Base-by-base conservation (phyloP, 768 basidiomycete genomes). In the Tylopilus rubrobrunneus region DNA sequence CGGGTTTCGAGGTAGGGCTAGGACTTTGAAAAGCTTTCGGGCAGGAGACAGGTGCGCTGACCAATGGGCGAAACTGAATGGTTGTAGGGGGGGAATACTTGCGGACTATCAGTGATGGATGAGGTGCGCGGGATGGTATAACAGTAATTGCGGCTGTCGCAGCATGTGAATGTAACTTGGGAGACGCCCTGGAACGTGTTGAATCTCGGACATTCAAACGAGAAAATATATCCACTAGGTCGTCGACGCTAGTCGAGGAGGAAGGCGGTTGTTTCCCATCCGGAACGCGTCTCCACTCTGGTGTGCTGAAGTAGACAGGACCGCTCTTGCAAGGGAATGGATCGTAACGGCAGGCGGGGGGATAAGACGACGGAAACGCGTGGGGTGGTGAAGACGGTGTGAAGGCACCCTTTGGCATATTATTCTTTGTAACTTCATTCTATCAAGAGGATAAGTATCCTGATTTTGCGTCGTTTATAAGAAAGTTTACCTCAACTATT, bases 91-190 rank as follows among this genome's bases (percentile, higher is more conserved):
- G 51, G 36, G 0, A 17, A 19, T 52, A 48, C 21, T 23, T n/a
- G 49, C n/a, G 1, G 2, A 41, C 21, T 14, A 63, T 25, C 11
- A 51, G 5, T 1, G 60, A 56, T 5, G 62, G 57, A 25, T 65
- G 62, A 19, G 62, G 62, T 23, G 62, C 63, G 27, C 34, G 29
- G 19, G 53, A 45, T 1, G 51, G 60, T 51, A 49, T 33, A 15
- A 62, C 49, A 28, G 63, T 64, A 7, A 64, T 55, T 1, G 63
- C 60, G 14, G 25, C 41, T 5, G 54, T 62, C 2, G 63, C 62
- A 19, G 63, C 55, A n/a, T 49, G 23, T 0, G 56, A 54, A n/a
- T 27, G 43, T 15, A 33, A 5, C 21, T 28, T 23, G 6, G 12
- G 19, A 34, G 43, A 11, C 31, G 46, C 56, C 23, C 15, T 43